Evolutionary conservation across 2,329 filamentous ascomycete genomes (phyloP), one percentile per base, ranked within the genome.

Genomic region (Chaetomiaceae sp.): DNA sequence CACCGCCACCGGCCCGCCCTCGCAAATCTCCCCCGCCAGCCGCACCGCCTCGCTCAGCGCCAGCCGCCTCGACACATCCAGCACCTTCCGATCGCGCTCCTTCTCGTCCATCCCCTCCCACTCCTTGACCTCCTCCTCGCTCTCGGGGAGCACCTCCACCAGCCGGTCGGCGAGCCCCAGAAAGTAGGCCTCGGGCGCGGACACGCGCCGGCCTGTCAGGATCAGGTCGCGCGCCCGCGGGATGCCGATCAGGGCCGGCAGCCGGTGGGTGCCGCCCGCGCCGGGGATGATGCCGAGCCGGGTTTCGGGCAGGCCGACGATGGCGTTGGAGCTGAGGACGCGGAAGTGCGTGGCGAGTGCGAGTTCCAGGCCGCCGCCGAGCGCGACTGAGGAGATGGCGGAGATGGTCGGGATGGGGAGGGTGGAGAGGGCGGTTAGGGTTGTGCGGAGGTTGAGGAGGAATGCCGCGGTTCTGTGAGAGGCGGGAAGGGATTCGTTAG

Each of bases 341-440:
- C 93, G 88, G 67, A 98, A 81, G 66, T 93, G 83, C 1, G 91
- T 95, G 56, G 85, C 83, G 6, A 98, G 80, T 2, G 89, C 91
- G 43, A 98, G 79, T 69, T 98, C 93, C 54, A 98, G 82, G 38
- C 93, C 93, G 59, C 93, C 93, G 53, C 93, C 93, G 24, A 97
- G 83, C 6, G 93, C 93, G 48, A 87, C 71, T 40, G 87, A 93
- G 45, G 85, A 84, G 52, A 98, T 80, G 47, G 89, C 89, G 3
- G 86, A 83, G 62, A 98, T 91, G 42, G 91, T 95, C 22, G 93
- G 93, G 56, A 97, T 83, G 12, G 85, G 86, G 34, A 98, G 83
- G 49, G 73, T 65, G 22, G 87, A 76, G 49, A 98, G 78, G 34
- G 78, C 72, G 33, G 78, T 72, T 61, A 98, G 83, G 39, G 91